Evolutionary conservation across 768 basidiomycete species (phyloP), one percentile per base, ranked within the genome.

Genomic region (Termitomyces sp.): DNA sequence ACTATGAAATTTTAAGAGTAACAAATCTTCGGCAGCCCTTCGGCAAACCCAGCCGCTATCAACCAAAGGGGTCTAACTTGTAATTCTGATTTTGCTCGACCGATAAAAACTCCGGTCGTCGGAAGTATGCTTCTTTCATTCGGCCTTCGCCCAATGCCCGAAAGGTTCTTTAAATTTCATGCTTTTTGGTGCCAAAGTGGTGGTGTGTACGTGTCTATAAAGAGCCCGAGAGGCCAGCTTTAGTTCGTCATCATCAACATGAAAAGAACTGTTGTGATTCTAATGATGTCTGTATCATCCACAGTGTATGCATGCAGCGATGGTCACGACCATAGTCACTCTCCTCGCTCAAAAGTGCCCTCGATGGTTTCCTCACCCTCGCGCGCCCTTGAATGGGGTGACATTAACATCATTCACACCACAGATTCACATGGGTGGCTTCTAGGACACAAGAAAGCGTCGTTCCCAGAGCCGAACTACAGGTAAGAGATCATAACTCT

Each of bases 331-430:
- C 74, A 74, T 55, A 62, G 46, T 24, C 70, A 70, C 55, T 46
- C 36, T 32, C 29, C 5, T 32, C 31, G 77, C 54, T 71, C 73
- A 50, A 68, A 69, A 48, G 75, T 79, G 0, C 69, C 75, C 42
- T 62, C 70, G n/a, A 72, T 72, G 16, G 68, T 85, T 32, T 71
- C 81, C 0, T 76, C 75, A n/a, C 92, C 92, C 3, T 79, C 80
- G 52, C 74, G 85, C n/a, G 80, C 83, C 20, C 77, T 95, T 14
- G 80, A 82, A 51, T 94, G 92, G 93, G 85, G 87, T n/a, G 91
- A 94, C 66, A 78, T 95, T 67, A 94, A 94, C 66, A 80, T 94
- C 65, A 78, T 94, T 43, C 84, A 87, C 64, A 94, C 92, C 2
- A 94, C 94, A 0, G 92, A 94, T 68, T 88, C 82, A 41, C 87